Base-by-base conservation (phyloP, 208 protist species). In the Trypanosoma mega region DNA sequence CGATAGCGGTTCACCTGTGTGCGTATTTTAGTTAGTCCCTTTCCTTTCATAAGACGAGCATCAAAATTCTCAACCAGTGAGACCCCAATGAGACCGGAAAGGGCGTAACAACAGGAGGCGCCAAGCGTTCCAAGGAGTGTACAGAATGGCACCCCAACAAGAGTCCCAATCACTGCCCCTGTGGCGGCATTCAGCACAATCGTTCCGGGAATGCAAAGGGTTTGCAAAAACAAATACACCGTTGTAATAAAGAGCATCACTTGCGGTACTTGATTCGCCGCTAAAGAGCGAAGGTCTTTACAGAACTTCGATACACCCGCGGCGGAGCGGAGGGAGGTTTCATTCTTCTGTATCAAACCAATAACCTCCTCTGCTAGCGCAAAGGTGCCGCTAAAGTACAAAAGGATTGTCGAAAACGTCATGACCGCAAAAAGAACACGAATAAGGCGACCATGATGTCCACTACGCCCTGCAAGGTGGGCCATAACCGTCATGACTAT, bases 151-250 rank as follows among this genome's bases (percentile, higher is more conserved):
- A 97, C 72, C 3, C 80, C 88, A 27, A 85, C 20, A 34, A 76
- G 50, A 11, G 82, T 85, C 6, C 90, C 85, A 54, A 93, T 75
- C 0, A 97, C 44, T 0, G 83, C 84, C 6, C 94, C 94, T 4
- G 80, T 56, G 0, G 82, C 73, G 1, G 88, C 78, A 65, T 94
- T 96, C 11, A 97, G 64, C 46, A 85, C 79, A 34, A 95, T 73
- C 2, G 91, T 92, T 12, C 91, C 94, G 0, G 94, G 94, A 21
- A 98, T 84, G 64, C 85, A 92, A 49, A 98, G 85, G 1, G 89
- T 83, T 66, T 97, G 94, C 20, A 96, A 61, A 24, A 67, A 66
- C 12, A 96, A 23, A 53, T 93, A 93, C 16, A 88, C 36, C 0
- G 63, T 29, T 0, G 73, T 59, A 30, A 92, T 59, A 23, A 85